These are phyloP conservation scores for Monilinia fructigena DNA, from an alignment of 2,329 filamentous ascomycete genomes.

Conservation along the genomic window DNA sequence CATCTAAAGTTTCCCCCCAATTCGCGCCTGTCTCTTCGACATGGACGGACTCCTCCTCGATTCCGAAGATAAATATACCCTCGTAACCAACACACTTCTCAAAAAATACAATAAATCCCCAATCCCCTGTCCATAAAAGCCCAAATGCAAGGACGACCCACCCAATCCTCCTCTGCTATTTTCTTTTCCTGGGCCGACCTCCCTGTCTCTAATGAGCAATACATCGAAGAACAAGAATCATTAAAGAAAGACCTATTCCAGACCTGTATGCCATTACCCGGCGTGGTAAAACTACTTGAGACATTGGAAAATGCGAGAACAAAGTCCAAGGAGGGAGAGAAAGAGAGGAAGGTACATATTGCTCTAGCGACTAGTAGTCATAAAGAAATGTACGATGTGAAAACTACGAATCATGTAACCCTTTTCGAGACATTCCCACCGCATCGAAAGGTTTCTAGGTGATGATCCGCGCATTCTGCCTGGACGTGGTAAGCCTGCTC, in stretches of 20 bases:
- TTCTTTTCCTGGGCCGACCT: slow-evolving; percentile 83
- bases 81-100: slow-evolving; percentile 79
- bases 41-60: slow-evolving; percentile 97
- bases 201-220: slow-evolving; percentile 71
- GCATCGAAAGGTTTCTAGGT: slow-evolving; percentile 77
- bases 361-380: slow-evolving; percentile 76
- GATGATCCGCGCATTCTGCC: slow-evolving; percentile 76
- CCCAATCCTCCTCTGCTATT: slow-evolving; percentile 51
- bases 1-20: slow-evolving; percentile 64
- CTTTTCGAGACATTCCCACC: slow-evolving; percentile 66
- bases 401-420: slow-evolving; percentile 47
- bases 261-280: slow-evolving; percentile 71
- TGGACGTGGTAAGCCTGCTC: slow-evolving; percentile 88
- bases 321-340: slow-evolving; percentile 32
- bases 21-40: slow-evolving; percentile 94
- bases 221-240: slow-evolving; percentile 55
- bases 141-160: slow-evolving; percentile 54
- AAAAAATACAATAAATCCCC: slow-evolving; percentile 67
- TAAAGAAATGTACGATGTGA: slow-evolving; percentile 44
- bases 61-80: slow-evolving; percentile 88
- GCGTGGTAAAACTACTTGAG: slow-evolving; percentile 66
- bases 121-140: slow-evolving; percentile 94
- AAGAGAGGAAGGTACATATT: slow-evolving; percentile 54
- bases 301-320: slow-evolving; percentile 47
- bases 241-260: slow-evolving; percentile 75